Evolutionary conservation across 2,329 filamentous ascomycete genomes (phyloP).

Genomic region (Penicillium paneum): DNA sequence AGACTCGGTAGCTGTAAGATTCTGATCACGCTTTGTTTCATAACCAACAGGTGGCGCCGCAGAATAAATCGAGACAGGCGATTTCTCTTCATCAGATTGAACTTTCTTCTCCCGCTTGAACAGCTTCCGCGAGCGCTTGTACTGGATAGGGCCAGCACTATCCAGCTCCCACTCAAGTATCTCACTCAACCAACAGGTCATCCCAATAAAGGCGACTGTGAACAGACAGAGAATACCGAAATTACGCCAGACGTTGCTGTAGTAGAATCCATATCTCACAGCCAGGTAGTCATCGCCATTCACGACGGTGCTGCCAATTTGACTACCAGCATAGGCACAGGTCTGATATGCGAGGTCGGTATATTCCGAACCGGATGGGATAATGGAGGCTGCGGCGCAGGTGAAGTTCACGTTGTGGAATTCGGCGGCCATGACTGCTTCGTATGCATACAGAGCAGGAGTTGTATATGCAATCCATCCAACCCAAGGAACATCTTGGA

Average conservation of each 20-base stretch:
- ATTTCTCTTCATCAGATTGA: constrained; percentile 24
- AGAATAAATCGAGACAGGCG: constrained; percentile 25
- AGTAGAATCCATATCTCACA: constrained; percentile 49
- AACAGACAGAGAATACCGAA: constrained; percentile 73
- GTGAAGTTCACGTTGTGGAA: constrained; percentile 54
- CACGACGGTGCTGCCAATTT: constrained; percentile 49
- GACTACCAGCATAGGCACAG: constrained; percentile 55
- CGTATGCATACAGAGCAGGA: constrained; percentile 57
- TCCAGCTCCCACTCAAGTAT: constrained; percentile 56
- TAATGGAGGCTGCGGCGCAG: constrained; percentile 54
- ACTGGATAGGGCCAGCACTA: constrained; percentile 62
- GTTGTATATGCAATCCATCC: constrained; percentile 54
- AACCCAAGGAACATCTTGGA: constrained; percentile 59
- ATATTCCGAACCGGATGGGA: constrained; percentile 53
- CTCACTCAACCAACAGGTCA: constrained; percentile 67
- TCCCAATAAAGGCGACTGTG: constrained; percentile 63
- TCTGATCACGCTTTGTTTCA: constrained; percentile 22
- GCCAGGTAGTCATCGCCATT: constrained; percentile 54
- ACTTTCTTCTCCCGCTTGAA: constrained; percentile 8
- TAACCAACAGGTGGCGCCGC: constrained; percentile 23
- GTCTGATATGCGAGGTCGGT: constrained; percentile 54
- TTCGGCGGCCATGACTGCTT: constrained; percentile 63
- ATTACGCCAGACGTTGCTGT: constrained; percentile 63
- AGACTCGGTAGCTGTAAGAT: constrained; percentile 52
- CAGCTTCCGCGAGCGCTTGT: constrained; percentile 56